Evolutionary conservation across 225 moss, liverwort and hornwort genomes (phyloP), one percentile per base, ranked within the genome.

Genomic region (Polytrichum commune): DNA sequence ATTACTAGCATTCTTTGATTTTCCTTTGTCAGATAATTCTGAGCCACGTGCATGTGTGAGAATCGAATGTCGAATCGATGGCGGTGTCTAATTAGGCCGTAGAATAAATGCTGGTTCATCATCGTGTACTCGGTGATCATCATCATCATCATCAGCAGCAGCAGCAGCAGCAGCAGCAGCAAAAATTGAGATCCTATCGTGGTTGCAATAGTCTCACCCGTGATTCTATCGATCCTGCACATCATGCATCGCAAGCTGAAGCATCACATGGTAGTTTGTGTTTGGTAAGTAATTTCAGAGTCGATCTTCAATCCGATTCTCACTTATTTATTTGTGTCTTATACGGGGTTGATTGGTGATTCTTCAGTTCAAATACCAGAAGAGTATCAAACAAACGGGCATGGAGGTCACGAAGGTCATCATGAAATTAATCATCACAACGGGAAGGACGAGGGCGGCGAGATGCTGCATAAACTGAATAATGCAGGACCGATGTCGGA

Each of bases 381-480:
- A 69, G 77, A 69, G 18, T 82, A 70, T 10, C 74, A 76, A 9
- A 82, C 74, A n/a, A 79, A 82, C 46, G 79, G 79, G 66, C 82
- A 69, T 53, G 76, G 82, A 76, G 82, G 81, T 29, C 76, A 63
- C 35, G 82, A 83, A 57, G 66, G 63, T 29, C 77, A 77, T 18
- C 80, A 86, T 46, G 72, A 80, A 13, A 67, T 24, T 27, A 77
- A 80, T 64, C 69, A 66, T 64, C 69, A 69, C 60, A 76, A 74
- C 3, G 46, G 46, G 46, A 46, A 24, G 60, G 22, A 60, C 60
- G 22, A n/a, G 24, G 23, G 60, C 60, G 60, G 60, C 6, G 24
- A 24, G 60, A 60, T 60, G 58, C 24, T 20, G 16, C 20, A 60
- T 9, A 60, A 23, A 60, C 60, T 20, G 60, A 58, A 20, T 24